Evolutionary conservation across 371 early-diverging fungal species (phyloP), one percentile per base, ranked within the genome.

Genomic region (Aphelidium insulamus): DNA sequence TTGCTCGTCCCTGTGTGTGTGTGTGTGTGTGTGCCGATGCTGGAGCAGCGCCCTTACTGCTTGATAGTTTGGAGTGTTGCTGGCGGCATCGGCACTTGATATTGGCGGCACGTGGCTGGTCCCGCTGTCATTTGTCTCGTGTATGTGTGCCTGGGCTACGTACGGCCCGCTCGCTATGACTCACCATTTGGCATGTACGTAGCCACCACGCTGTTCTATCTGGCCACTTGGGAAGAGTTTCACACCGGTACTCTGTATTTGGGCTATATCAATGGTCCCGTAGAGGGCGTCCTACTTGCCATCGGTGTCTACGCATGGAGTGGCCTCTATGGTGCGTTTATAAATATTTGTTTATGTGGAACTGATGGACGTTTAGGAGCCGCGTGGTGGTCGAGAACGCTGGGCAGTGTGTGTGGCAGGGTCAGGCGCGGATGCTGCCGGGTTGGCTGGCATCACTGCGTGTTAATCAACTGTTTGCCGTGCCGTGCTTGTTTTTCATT

Each of bases 211-310:
- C 74, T 72, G 55, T 98, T 91, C 57, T 98, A 80, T 60, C 54
- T 86, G 41, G 71, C 82, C 34, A 85, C 88, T 5, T 81, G 88
- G 77, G 90, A 97, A 49, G 88, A 86, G 41, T 94, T 86, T 46
- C 82, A 90, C 48, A 91, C 94, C 1, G 83, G 83, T 9, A 52
- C 69, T 3, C 64, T 98, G 30, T 88, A 72, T 43, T 59, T 97
- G 24, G 83, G 86, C 15, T 67, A 81, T 31, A 74, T 94, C 53
- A 82, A 75, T 41, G 98, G 97, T 6, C 91, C 97, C 15, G 80
- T 88, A 8, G 98, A 98, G 50, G 94, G 92, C 6, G 67, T 97
- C n/a, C 37, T 85, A 28, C 58, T 75, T 49, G 53, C 71, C 23
- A 60, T 64, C 33, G 35, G 53, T 21, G 45, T 71, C 3, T 62